Conservation (phyloP, 495 filamentous ascomycete species). For the Massariosphaeria phaeospora region DNA sequence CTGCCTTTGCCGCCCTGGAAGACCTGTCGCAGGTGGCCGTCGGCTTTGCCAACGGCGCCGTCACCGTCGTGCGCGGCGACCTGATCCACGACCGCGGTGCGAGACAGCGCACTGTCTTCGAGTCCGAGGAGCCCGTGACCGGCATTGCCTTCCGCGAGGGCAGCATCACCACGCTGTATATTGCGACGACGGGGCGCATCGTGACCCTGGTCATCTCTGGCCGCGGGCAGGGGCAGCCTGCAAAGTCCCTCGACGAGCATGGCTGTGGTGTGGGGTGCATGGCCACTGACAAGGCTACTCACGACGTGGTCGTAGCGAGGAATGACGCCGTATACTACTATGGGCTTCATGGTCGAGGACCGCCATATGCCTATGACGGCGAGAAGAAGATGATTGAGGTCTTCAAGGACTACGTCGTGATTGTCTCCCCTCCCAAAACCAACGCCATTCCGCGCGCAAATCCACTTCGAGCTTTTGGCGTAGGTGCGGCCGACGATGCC, state of each 20-base stretch:
- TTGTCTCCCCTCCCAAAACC: slow-evolving; percentile 78
- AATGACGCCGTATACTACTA: slow-evolving; percentile 97
- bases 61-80: slow-evolving; percentile 89
- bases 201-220: slow-evolving; percentile 80
- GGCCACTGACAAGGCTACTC: slow-evolving; percentile 71
- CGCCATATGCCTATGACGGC: slow-evolving; percentile 84
- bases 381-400: slow-evolving; percentile 76
- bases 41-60: slow-evolving; percentile 91
- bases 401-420: slow-evolving; percentile 79
- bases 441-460: slow-evolving; percentile 48
- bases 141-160: slow-evolving; percentile 74
- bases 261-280: slow-evolving; percentile 91
- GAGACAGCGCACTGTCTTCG: slow-evolving; percentile 91
- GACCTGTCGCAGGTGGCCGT: slow-evolving; percentile 88
- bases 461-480: slow-evolving; percentile 59
- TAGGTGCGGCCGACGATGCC: slow-evolving; percentile 57
- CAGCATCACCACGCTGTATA: slow-evolving; percentile 71
- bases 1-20: slow-evolving; percentile 78
- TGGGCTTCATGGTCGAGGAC: slow-evolving; percentile 74
- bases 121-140: slow-evolving; percentile 93
- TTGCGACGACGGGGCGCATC: slow-evolving; percentile 87
- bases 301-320: slow-evolving; percentile 80
- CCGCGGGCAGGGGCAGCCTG: slow-evolving; percentile 81
- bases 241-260: slow-evolving; percentile 77
- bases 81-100: slow-evolving; percentile 94